Evolutionary conservation across 164 flowering plant species (phyloP).

Genomic region (Magnolia officinalis): DNA sequence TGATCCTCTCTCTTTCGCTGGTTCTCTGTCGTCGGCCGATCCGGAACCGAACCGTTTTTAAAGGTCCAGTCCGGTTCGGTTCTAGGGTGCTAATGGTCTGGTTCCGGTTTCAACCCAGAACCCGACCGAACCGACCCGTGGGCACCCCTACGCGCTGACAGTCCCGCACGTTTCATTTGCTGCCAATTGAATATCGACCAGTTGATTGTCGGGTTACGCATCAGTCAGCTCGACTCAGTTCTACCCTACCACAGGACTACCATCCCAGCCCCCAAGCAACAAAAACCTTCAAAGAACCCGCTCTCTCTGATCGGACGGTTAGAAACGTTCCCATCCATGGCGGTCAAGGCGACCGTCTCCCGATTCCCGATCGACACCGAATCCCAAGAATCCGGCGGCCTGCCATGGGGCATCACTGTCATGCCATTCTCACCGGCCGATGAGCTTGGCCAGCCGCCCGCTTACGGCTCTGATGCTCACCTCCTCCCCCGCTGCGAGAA

Average conservation of each 20-base stretch:
- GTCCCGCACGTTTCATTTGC: no score
- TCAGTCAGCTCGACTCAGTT: background rate
- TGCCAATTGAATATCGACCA: no score
- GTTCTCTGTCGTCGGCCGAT: no score
- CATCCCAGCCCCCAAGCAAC: background rate
- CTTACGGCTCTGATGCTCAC: conserved; percentile 70
- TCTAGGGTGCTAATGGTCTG: no score
- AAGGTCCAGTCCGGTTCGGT: no score
- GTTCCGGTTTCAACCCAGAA: no score
- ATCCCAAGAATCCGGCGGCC: conserved; percentile 66
- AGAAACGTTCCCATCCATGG: conserved; percentile 36
- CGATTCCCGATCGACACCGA: conserved; percentile 73
- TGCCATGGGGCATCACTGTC: conserved; percentile 88
- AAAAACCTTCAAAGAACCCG: background rate
- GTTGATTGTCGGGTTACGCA: background rate
- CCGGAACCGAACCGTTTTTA: no score
- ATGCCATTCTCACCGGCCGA: conserved; percentile 81
- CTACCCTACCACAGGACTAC: no score
- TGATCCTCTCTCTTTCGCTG: no score
- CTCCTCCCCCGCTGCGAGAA: conserved; percentile 87
- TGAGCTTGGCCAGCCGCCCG: conserved; percentile 67
- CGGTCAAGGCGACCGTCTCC: conserved; percentile 71
- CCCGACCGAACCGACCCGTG: no score
- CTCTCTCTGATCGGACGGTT: background rate
- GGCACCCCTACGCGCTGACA: no score